Base-by-base conservation (phyloP, 139 green algal genomes). In the Coelastrella sp. region DNA sequence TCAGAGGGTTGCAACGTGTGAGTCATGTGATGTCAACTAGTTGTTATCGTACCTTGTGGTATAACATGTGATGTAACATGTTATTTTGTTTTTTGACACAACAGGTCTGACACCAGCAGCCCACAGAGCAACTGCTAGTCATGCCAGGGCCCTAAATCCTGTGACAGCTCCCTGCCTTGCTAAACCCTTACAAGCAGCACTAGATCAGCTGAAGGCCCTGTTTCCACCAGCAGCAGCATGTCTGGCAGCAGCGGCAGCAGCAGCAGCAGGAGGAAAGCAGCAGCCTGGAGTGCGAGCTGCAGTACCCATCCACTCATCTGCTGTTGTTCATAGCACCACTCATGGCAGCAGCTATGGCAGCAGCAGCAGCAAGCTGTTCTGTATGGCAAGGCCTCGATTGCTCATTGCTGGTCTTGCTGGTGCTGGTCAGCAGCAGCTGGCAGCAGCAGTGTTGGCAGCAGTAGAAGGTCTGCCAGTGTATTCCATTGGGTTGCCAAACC, bases 381-480 rank as follows among this genome's bases (percentile, higher is more conserved):
- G 73, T 35, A 64, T 95, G 77, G 78, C 85, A 67, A 88, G 89
- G 57, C 93, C 96, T 17, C 83, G 90, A 23, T 57, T 96, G 66
- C 91, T 97, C 38, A 7, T 97, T 43, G 94, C 87, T 66, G 94
- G 94, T 1, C 51, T 83, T 30, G 81, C 89, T 69, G 93, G 92
- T 3, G 75, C 43, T 34, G 93, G 93, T 30, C 93, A 97, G 90
- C 60, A 63, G 19, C 87, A 93, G 67, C 88, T 97, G 69, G 95
- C 80, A 4, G 87, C 95, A 3, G 96, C 95, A 2, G 74, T 98
- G 79, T 91, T 99, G 43, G 86, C 97, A 53, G 92, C 91, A 0
- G 78, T 98, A 40, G 96, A 99, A 88, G 92, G 92, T 9, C 91
- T 98, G 41, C 94, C 95, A 5, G 87, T 95, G 30, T 92, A 97